Conservation (phyloP, 2,329 filamentous ascomycete species). For the Fusarium illudens region DNA sequence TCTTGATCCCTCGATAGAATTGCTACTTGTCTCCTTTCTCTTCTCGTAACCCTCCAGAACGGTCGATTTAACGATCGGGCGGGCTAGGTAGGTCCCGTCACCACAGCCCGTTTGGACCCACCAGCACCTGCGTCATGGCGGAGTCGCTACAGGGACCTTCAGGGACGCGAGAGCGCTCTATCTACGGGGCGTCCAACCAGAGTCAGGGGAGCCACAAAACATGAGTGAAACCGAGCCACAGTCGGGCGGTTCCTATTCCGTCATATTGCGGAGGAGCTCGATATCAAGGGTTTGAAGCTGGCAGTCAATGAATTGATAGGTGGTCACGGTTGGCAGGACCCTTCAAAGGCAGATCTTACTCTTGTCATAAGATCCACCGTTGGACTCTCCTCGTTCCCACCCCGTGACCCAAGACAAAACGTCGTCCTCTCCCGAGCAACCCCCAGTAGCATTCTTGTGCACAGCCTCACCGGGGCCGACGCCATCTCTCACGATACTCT, state of each 20-base stretch:
- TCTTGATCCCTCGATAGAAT: background rate
- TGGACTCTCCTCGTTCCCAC: background rate
- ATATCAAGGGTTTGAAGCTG: background rate
- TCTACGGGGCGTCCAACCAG: background rate
- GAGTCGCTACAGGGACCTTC: slow-evolving; percentile 16
- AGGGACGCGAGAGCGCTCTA: slow-evolving; percentile 2
- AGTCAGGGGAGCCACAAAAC: background rate
- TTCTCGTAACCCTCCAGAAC: background rate
- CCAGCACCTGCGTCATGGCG: slow-evolving; percentile 30
- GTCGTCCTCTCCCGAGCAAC: background rate
- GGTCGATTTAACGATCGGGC: background rate
- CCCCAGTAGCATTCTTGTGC: slow-evolving; percentile 23
- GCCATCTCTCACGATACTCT: slow-evolving; percentile 30
- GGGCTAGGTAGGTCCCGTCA: background rate
- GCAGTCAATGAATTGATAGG: too few species aligned
- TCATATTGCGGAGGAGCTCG: slow-evolving; percentile 31
- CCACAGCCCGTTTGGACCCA: slow-evolving; percentile 18
- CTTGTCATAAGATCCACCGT: background rate
- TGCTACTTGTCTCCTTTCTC: background rate
- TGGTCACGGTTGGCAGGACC: background rate
- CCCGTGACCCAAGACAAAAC: too few species aligned
- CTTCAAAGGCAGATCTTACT: background rate
- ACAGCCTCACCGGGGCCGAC: slow-evolving; percentile 37
- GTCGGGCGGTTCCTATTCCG: slow-evolving; percentile 6
- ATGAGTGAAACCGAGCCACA: background rate